A percentile compares a stretch with the other conserved stretches of the same genome.
Conservation (phyloP, 2,329 filamentous ascomycete species). For the Phialocephala subalpina region DNA sequence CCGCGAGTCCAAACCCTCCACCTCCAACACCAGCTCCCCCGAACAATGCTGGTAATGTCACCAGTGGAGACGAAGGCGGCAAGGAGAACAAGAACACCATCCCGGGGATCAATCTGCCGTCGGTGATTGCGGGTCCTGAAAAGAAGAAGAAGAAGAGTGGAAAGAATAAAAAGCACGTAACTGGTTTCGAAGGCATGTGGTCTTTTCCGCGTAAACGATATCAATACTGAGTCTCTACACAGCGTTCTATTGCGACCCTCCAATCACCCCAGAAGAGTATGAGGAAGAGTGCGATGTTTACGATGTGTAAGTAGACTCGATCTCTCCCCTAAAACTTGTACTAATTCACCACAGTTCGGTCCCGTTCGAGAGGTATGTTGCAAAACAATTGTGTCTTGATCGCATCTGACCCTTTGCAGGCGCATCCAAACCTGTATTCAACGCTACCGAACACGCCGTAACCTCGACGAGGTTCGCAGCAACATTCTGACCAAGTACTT, state of each 20-base stretch:
- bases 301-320: slow-evolving; percentile 55
- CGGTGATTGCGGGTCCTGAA: not conserved
- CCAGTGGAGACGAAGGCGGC: not conserved
- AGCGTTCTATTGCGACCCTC: slow-evolving; percentile 82
- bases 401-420: slow-evolving; percentile 44
- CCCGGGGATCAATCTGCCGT: not conserved
- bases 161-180: slow-evolving; percentile 48
- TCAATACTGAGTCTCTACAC: slow-evolving; percentile 25
- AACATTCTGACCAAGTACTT: slow-evolving; percentile 83
- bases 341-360: slow-evolving; percentile 51
- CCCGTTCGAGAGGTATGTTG: slow-evolving; percentile 64
- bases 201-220: not conserved
- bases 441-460: slow-evolving; percentile 80
- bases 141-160: slow-evolving; percentile 54
- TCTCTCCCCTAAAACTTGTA: not conserved
- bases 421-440: slow-evolving; percentile 88
- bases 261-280: slow-evolving; percentile 74
- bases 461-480: slow-evolving; percentile 68
- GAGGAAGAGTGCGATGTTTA: slow-evolving; percentile 76
- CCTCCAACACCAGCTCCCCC: slow-evolving; percentile 31
- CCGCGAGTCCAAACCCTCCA: slow-evolving; percentile 26
- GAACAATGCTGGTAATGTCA: not conserved
- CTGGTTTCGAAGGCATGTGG: slow-evolving; percentile 72
- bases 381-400: slow-evolving; percentile 10
- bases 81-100: slow-evolving; percentile 11